These are phyloP conservation scores for Penicillium cosmopolitanum DNA, from an alignment of 495 filamentous ascomycete species.

Conservation along the genomic window DNA sequence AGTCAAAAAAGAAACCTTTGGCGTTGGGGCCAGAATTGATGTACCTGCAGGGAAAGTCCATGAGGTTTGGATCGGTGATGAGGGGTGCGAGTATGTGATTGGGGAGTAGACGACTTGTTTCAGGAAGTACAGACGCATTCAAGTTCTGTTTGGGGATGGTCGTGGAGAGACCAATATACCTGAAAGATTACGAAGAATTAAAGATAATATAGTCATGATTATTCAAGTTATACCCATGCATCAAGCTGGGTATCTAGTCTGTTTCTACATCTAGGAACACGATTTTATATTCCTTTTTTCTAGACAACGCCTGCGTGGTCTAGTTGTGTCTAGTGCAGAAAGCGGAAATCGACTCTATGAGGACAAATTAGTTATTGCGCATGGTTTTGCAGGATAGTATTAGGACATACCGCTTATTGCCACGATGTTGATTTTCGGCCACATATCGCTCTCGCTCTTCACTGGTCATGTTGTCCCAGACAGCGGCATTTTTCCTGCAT, in stretches of 20 bases:
- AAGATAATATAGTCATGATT: not conserved
- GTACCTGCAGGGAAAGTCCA: slow-evolving; percentile 72
- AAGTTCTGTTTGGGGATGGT: no score
- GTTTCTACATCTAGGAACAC: not conserved
- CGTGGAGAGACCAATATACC: no score
- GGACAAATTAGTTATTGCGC: slow-evolving; percentile 9
- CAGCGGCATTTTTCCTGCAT: slow-evolving; percentile 43
- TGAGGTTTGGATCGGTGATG: slow-evolving; percentile 80
- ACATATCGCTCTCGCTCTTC: slow-evolving; percentile 67
- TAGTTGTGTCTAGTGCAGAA: slow-evolving; percentile 46
- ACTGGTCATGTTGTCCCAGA: slow-evolving; percentile 62
- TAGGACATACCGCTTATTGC: slow-evolving; percentile 64
- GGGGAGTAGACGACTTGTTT: slow-evolving; percentile 57
- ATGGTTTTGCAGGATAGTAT: not conserved
- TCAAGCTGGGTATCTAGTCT: not conserved
- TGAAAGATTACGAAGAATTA: no score
- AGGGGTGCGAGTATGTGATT: slow-evolving; percentile 86
- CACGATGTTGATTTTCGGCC: slow-evolving; percentile 63
- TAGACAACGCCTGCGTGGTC: slow-evolving; percentile 4
- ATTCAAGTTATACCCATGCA: slow-evolving; percentile 2
- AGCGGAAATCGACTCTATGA: slow-evolving; percentile 55
- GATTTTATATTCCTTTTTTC: not conserved
- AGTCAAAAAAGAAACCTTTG: slow-evolving; percentile 66
- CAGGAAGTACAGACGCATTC: not conserved
- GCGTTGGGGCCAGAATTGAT: slow-evolving; percentile 71